phyloP scores from a whole-genome alignment of 768 basidiomycete genomes.

The Peribolospora kevripleyi region DNA sequence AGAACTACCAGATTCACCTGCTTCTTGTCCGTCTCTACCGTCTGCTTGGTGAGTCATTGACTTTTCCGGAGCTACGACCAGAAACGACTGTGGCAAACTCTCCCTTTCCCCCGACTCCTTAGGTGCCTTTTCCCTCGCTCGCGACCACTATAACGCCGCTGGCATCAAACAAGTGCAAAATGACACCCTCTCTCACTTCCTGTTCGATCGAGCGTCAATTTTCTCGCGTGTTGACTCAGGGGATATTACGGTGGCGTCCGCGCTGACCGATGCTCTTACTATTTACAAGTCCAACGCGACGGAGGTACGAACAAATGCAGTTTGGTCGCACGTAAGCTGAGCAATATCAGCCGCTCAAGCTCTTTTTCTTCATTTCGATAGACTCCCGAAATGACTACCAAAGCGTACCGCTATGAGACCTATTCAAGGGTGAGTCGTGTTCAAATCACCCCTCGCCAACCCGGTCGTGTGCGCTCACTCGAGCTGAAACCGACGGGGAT shows the following conservation, averaged over 20 bases:
- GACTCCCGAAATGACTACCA: slow-evolving; percentile 59
- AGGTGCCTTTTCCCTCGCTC: slow-evolving; percentile 48
- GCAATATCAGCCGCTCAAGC: slow-evolving; percentile 4
- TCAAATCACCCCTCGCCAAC: background rate
- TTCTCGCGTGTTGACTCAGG: slow-evolving; percentile 55
- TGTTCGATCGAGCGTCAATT: slow-evolving; percentile 49
- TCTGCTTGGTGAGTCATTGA: slow-evolving; percentile 33
- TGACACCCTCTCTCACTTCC: slow-evolving; percentile 66
- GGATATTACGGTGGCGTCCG: slow-evolving; percentile 54
- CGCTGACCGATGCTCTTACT: slow-evolving; percentile 40
- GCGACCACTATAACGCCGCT: slow-evolving; percentile 56
- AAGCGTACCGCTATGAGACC: slow-evolving; percentile 48
- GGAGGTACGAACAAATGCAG: slow-evolving; percentile 29
- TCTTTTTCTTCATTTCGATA: slow-evolving; percentile 12
- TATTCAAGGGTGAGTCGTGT: too few relatives aligned
- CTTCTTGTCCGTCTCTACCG: slow-evolving; percentile 61
- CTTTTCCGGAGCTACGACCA: slow-evolving; percentile 4
- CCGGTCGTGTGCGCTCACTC: background rate
- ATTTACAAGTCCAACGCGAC: slow-evolving; percentile 57
- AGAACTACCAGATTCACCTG: slow-evolving; percentile 53
- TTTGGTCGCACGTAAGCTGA: background rate
- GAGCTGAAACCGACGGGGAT: slow-evolving; percentile 20
- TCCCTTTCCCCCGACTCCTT: background rate
- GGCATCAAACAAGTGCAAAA: slow-evolving; percentile 64
- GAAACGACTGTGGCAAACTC: background rate